Evolutionary conservation across 2,329 filamentous ascomycete species (phyloP).

Genomic region (Sporothrix sp.): DNA sequence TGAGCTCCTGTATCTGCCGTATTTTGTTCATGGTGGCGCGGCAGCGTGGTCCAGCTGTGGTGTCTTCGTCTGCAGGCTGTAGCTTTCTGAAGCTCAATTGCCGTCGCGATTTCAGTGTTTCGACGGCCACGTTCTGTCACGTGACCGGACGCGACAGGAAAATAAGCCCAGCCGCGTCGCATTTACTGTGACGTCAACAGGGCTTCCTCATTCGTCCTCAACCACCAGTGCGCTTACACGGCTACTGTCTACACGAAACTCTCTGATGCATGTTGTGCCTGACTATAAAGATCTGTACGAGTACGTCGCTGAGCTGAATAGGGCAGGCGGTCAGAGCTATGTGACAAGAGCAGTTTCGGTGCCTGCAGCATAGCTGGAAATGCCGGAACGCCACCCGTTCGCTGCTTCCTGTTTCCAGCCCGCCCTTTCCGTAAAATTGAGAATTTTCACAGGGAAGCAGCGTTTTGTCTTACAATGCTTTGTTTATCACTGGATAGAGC

Average conservation of each 20-base stretch:
- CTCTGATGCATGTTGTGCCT: too few relatives aligned
- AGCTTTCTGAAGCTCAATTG: background rate
- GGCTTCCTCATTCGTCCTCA: too few relatives aligned
- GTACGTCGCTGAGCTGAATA: too few relatives aligned
- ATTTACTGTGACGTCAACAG: too few relatives aligned
- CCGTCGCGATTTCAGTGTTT: background rate
- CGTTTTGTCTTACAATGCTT: background rate
- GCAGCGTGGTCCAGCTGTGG: too few relatives aligned
- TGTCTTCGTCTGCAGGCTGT: too few relatives aligned
- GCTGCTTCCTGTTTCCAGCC: background rate
- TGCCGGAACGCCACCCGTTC: background rate
- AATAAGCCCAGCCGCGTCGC: too few relatives aligned
- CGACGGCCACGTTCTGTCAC: too few relatives aligned
- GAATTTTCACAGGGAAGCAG: background rate
- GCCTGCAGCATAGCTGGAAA: background rate
- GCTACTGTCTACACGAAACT: too few relatives aligned
- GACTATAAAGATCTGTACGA: too few relatives aligned
- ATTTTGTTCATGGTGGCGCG: constrained; percentile 83
- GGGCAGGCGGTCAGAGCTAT: background rate
- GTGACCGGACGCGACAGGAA: too few relatives aligned
- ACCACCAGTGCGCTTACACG: too few relatives aligned
- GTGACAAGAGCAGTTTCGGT: background rate
- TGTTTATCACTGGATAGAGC: background rate
- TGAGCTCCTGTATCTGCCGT: constrained; percentile 82
- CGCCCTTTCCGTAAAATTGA: background rate